Conservation (phyloP, 1,284 basidiomycete genomes). For the Ustanciosporium gigantosporum region DNA sequence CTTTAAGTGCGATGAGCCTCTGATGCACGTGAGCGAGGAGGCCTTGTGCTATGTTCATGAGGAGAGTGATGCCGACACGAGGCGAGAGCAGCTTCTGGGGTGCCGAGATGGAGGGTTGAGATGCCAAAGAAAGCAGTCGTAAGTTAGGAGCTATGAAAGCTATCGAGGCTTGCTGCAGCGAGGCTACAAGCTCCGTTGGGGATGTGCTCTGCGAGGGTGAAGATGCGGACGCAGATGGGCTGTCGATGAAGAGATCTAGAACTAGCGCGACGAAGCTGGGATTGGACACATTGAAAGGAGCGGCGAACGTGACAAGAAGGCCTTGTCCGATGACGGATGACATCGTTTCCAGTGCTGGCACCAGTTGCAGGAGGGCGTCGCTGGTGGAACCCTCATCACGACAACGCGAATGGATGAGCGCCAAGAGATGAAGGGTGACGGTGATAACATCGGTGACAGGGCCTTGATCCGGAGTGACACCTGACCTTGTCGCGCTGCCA, state of each 20-base stretch:
- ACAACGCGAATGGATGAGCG: constrained; percentile 1
- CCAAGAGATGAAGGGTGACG: constrained; percentile 21
- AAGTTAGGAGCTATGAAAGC: constrained; percentile 20
- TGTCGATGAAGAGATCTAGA: neutral
- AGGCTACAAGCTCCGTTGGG: neutral
- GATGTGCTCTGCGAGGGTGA: neutral
- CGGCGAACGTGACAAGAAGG: constrained; percentile 23
- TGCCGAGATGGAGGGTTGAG: constrained; percentile 8
- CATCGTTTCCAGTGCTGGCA: constrained; percentile 26
- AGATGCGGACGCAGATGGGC: neutral
- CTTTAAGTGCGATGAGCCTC: constrained; percentile 3
- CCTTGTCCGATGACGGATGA: constrained; percentile 36
- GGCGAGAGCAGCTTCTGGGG: constrained; percentile 33
- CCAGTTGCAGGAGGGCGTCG: neutral
- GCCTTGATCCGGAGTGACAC: constrained; percentile 19
- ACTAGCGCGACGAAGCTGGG: constrained; percentile 14
- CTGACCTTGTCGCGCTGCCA: constrained; percentile 21
- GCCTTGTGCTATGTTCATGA: constrained; percentile 22
- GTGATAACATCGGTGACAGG: constrained; percentile 37
- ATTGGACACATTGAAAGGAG: constrained; percentile 8
- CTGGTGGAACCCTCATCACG: neutral
- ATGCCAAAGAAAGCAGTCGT: constrained; percentile 20
- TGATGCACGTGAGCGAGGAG: constrained; percentile 20
- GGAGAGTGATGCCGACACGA: constrained; percentile 31
- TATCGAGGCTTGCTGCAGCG: constrained; percentile 2